Base-by-base conservation (phyloP, 2,329 filamentous ascomycete species). In the Aspergillus japonicus region DNA sequence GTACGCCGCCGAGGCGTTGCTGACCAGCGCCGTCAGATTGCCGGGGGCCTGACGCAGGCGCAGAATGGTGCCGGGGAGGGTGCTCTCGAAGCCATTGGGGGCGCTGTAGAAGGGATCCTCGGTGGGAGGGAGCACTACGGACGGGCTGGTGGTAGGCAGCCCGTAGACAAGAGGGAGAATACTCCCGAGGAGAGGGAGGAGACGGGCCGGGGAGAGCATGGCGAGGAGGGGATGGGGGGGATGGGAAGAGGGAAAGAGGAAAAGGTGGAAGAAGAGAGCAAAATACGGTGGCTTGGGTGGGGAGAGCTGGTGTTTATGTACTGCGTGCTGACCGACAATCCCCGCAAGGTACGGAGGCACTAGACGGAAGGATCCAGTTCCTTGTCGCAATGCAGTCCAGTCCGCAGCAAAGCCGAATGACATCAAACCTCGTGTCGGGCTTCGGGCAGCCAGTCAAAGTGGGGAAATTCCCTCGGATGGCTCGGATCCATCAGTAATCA, bases 21-120 rank as follows among this genome's bases (percentile, higher is more conserved):
- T 29, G 14, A 55, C 55, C 23, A 61, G 10, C 3, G 48, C 35
- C 10, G 62, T 59, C 31, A 64, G 48, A 49, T 66, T 66, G n/a
- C 58, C 58, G 11, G 56, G 57, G 10, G 60, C 65, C n/a, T 31
- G 8, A 11, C 63, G 63, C 8, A 64, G 23, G n/a, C 63, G 64
- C 5, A 67, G 57, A 35, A 66, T 61, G 23, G 58, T 61, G 2
- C 59, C 64, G 10, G 60, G 65, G 7, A 11, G 21, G 3, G 57
- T 47, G 8, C 14, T 29, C 50, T 67, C 64, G 49, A 51, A 67
- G 26, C 57, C 60, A 29, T 54, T 23, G 21, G 64, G 64, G 11
- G 64, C 57, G 7, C 11, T 61, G 35, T 67, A 67, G 33, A 52
- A 67, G 5, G 64, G 59, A 39, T 67, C 65, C 47, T 61, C n/a